phyloP scores from a whole-genome alignment of 208 protist genomes.

The Trypanosoma platydactyli region DNA sequence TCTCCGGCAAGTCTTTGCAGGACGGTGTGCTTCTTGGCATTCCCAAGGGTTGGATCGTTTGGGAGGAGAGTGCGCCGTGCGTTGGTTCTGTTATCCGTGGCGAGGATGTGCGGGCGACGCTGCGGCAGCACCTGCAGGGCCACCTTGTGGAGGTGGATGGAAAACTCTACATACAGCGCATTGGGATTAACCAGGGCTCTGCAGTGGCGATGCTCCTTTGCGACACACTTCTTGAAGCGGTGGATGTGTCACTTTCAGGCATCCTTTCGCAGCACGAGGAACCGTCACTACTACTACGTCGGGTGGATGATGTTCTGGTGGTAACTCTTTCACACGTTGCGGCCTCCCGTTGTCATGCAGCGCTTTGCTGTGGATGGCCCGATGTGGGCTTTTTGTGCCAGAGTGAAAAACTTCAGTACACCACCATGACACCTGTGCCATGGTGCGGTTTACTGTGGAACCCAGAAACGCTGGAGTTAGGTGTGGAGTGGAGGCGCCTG shows the following conservation, averaged over 20 bases:
- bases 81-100: conserved; percentile 31
- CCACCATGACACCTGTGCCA: conserved; percentile 20
- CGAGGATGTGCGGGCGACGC: conserved; percentile 33
- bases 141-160: conserved; percentile 49
- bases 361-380: conserved; percentile 49
- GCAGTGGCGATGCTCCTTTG: conserved; percentile 79
- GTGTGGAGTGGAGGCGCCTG: conserved; percentile 71
- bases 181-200: conserved; percentile 73
- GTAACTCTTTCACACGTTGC: conserved; percentile 54
- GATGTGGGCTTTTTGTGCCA: conserved; percentile 56
- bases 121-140: conserved; percentile 42
- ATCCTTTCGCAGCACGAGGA: conserved; percentile 41
- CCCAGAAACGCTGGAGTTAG: conserved; percentile 39
- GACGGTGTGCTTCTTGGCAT: conserved; percentile 34
- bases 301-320: conserved; percentile 79
- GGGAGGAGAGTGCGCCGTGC: conserved; percentile 21
- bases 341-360: conserved; percentile 40
- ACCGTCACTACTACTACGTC: conserved; percentile 56
- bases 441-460: conserved; percentile 68
- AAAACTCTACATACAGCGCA: conserved; percentile 46
- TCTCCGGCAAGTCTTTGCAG: conserved; percentile 26
- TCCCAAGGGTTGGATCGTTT: conserved; percentile 45
- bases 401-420: conserved; percentile 28
- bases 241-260: conserved; percentile 26
- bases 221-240: conserved; percentile 44